Percentiles rank a stretch among this genome's conserved stretches.
Conservation (phyloP, 2,329 filamentous ascomycete species). For the Graphium sp. region DNA sequence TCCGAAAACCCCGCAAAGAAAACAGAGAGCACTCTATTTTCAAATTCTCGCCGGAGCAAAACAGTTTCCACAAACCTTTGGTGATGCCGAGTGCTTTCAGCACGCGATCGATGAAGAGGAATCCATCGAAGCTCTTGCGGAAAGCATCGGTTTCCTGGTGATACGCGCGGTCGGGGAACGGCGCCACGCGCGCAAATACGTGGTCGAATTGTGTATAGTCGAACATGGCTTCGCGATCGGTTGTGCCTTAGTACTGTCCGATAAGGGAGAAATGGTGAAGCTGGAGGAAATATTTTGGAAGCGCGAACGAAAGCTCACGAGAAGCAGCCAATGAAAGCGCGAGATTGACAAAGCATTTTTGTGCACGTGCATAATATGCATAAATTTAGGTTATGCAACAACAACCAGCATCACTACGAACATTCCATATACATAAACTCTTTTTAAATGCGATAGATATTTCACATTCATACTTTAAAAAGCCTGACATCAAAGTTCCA, state of each 20-base stretch:
- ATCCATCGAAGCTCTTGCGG: constrained; percentile 50
- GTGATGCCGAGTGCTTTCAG: constrained; percentile 52
- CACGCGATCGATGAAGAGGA: constrained; percentile 67
- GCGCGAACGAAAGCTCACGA: neutral
- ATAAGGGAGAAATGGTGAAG: no score
- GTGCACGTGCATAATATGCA: no score
- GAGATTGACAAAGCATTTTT: no score
- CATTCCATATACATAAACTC: no score
- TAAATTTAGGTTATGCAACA: no score
- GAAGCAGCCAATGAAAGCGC: neutral
- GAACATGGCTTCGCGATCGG: constrained; percentile 41
- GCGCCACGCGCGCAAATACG: constrained; percentile 45
- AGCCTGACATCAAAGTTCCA: no score
- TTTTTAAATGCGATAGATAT: no score
- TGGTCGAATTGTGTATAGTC: constrained; percentile 50
- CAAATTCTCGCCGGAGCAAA: constrained; percentile 1
- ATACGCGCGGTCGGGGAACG: constrained; percentile 39
- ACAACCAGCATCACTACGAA: no score
- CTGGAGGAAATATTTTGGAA: neutral
- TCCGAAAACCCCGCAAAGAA: neutral
- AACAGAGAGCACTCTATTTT: neutral
- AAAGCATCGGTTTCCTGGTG: constrained; percentile 47
- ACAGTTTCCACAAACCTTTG: constrained; percentile 35
- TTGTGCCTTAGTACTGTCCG: no score
- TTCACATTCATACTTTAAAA: no score